Evolutionary conservation across 257 asterid species (phyloP).

Genomic region (Capsicum chinense): DNA sequence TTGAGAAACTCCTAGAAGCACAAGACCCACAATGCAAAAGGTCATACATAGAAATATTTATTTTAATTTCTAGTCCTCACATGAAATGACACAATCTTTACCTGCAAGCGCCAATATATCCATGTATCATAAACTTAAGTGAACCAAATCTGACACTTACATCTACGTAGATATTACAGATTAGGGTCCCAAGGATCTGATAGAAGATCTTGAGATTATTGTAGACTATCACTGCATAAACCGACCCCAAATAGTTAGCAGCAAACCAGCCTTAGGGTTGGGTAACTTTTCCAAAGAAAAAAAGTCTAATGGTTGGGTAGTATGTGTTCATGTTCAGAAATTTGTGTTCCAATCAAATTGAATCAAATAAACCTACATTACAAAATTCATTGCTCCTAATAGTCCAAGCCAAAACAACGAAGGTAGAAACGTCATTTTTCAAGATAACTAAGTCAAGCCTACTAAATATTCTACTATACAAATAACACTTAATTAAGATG

Average conservation of each 20-base stretch:
- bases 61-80: background rate
- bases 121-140: background rate
- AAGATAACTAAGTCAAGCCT: conserved; percentile 5
- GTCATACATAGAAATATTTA: background rate
- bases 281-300: background rate
- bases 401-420: background rate
- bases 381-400: conserved; percentile 15
- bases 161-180: background rate
- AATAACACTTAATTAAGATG: background rate
- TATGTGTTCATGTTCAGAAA: background rate
- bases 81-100: background rate
- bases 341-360: background rate
- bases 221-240: background rate
- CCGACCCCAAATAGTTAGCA: background rate
- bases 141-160: background rate
- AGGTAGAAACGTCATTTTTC: background rate
- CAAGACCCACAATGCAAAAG: conserved; percentile 7
- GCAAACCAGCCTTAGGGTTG: conserved; percentile 11
- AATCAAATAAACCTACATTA: conserved; percentile 5
- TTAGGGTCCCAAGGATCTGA: background rate
- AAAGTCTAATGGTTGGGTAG: background rate
- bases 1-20: background rate
- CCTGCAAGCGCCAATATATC: background rate
- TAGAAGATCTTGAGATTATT: conserved; percentile 18
- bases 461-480: background rate